Evolutionary conservation across 2,329 filamentous ascomycete species (phyloP).

Genomic region (Pyrenochaeta sp.): DNA sequence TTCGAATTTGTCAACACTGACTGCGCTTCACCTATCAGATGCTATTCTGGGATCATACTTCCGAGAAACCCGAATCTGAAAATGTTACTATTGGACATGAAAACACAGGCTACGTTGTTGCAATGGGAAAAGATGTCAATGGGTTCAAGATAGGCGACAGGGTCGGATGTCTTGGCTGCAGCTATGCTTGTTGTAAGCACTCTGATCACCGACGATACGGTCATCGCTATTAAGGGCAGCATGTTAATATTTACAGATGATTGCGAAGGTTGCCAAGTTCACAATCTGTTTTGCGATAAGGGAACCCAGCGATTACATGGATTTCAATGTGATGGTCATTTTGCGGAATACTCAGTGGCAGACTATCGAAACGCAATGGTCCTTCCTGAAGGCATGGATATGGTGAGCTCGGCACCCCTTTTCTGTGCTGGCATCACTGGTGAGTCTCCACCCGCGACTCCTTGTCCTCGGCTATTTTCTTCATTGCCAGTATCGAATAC

Average conservation of each 20-base stretch:
- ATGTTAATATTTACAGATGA: slow-evolving; percentile 29
- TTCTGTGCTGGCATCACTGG: slow-evolving; percentile 61
- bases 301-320: slow-evolving; percentile 23
- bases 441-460: too few relatives aligned
- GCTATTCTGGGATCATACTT: slow-evolving; percentile 6
- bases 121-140: slow-evolving; percentile 41
- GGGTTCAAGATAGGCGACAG: slow-evolving; percentile 51
- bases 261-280: slow-evolving; percentile 55
- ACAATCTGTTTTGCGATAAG: slow-evolving; percentile 49
- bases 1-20: too few relatives aligned
- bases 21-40: neutral
- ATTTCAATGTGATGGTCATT: slow-evolving; percentile 53
- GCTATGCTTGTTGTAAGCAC: slow-evolving; percentile 23
- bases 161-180: slow-evolving; percentile 43
- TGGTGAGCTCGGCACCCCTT: slow-evolving; percentile 49
- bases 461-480: too few relatives aligned
- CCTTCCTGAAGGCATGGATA: slow-evolving; percentile 45
- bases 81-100: slow-evolving; percentile 54
- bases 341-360: slow-evolving; percentile 56
- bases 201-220: slow-evolving; percentile 49
- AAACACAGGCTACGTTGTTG: slow-evolving; percentile 52
- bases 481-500: too few relatives aligned
- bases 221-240: neutral
- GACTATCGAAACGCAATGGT: slow-evolving; percentile 54
- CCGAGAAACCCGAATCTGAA: slow-evolving; percentile 1